A percentile compares a stretch with the other conserved stretches of the same genome.
phyloP scores from a whole-genome alignment of 345 rosid genomes.

The Lagerstroemia speciosa region DNA sequence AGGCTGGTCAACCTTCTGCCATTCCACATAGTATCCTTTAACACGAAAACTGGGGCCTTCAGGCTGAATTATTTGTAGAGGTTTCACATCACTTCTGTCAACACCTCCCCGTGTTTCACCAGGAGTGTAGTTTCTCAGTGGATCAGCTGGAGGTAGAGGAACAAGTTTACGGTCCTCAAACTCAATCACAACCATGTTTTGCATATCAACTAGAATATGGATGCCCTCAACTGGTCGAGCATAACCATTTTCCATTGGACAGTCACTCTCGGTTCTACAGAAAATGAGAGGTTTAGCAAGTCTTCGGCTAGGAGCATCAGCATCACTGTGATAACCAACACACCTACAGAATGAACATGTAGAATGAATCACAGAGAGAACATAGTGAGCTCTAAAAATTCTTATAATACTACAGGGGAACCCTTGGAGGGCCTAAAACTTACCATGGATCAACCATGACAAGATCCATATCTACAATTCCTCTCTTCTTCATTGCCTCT shows the following conservation, averaged over 20 bases:
- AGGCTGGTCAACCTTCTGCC: conserved; percentile 65
- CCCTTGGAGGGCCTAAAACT: conserved; percentile 6
- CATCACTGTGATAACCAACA: conserved; percentile 71
- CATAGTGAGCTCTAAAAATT: not conserved
- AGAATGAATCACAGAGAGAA: not conserved
- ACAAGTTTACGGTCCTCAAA: conserved; percentile 86
- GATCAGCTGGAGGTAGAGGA: conserved; percentile 84
- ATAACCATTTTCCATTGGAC: conserved; percentile 96
- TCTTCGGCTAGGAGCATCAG: conserved; percentile 76
- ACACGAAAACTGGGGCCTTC: conserved; percentile 96
- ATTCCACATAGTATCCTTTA: conserved; percentile 66
- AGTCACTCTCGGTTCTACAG: conserved; percentile 89
- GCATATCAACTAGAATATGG: conserved; percentile 79
- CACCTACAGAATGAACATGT: conserved; percentile 39
- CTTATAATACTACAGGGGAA: not conserved
- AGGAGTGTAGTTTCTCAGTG: conserved; percentile 78
- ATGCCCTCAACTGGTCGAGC: conserved; percentile 92
- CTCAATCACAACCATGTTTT: conserved; percentile 78
- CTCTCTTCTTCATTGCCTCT: conserved; percentile 90
- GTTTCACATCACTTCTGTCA: conserved; percentile 88
- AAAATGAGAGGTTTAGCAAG: conserved; percentile 90
- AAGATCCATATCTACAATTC: conserved; percentile 88
- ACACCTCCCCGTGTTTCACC: conserved; percentile 90
- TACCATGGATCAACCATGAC: conserved; percentile 92
- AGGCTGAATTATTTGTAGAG: conserved; percentile 72